Percentiles rank a stretch among this genome's conserved stretches.
These are phyloP conservation scores for Irpex sp. DNA, from an alignment of 1,284 basidiomycete genomes.

Conservation along the genomic window DNA sequence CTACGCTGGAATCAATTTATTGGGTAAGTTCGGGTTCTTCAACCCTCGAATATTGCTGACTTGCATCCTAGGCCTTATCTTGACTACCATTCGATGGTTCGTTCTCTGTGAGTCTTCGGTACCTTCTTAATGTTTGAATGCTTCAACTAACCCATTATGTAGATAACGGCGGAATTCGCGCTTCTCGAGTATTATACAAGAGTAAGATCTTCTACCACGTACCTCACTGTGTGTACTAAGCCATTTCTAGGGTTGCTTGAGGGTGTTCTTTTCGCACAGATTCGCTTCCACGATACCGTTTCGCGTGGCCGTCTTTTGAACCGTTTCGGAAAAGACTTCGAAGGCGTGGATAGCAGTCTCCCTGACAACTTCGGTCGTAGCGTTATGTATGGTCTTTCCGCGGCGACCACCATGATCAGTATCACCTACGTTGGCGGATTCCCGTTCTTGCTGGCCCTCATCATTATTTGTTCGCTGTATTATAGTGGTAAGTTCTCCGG, in stretches of 20 bases:
- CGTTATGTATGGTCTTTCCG: constrained; percentile 49
- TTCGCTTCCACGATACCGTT: constrained; percentile 93
- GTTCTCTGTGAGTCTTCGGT: constrained; percentile 47
- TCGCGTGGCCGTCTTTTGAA: constrained; percentile 85
- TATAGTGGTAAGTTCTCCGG: constrained; percentile 53
- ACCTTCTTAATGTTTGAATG: constrained; percentile 1
- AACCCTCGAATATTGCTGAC: constrained; percentile 3
- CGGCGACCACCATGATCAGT: constrained; percentile 63
- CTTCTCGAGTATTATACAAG: constrained; percentile 69
- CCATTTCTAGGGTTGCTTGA: constrained; percentile 56
- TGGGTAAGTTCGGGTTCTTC: constrained; percentile 24
- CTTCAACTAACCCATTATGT: constrained; percentile 2
- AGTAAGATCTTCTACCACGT: constrained; percentile 34
- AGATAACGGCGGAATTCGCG: constrained; percentile 70
- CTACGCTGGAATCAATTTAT: constrained; percentile 60
- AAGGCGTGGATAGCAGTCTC: constrained; percentile 84
- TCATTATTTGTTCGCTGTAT: constrained; percentile 63
- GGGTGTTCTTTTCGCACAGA: constrained; percentile 84
- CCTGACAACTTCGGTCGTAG: constrained; percentile 86
- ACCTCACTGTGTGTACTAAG: no score
- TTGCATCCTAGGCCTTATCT: constrained; percentile 45
- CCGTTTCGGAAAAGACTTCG: constrained; percentile 92
- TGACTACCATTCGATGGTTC: constrained; percentile 66
- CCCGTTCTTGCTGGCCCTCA: constrained; percentile 63
- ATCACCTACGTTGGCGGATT: constrained; percentile 79